phyloP scores from a whole-genome alignment of 2,329 filamentous ascomycete species.

The Colletotrichum chrysophilum region DNA sequence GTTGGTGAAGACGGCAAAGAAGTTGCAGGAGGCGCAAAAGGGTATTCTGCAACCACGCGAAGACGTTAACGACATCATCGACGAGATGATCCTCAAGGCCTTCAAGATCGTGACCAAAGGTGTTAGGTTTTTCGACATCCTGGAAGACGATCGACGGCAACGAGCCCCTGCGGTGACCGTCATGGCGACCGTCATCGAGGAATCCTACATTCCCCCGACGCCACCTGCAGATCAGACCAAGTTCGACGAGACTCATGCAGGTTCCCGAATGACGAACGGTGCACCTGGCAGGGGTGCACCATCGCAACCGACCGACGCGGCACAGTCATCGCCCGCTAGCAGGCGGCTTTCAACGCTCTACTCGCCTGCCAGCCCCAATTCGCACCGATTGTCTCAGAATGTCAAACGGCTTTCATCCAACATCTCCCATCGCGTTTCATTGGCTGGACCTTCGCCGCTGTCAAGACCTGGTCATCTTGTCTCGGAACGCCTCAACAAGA shows the following conservation, averaged over 20 bases:
- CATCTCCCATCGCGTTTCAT: constrained; percentile 77
- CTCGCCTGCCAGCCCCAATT: constrained; percentile 31
- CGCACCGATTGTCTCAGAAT: constrained; percentile 43
- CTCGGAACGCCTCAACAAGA: constrained; percentile 79
- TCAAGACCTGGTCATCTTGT: constrained; percentile 75
- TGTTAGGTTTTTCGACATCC: constrained; percentile 86
- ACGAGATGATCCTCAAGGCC: constrained; percentile 91
- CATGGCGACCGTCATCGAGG: constrained; percentile 65
- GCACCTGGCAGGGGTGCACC: constrained; percentile 37
- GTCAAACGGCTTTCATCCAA: constrained; percentile 55
- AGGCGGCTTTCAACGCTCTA: constrained; percentile 54
- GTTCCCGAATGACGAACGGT: constrained; percentile 41
- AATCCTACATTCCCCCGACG: constrained; percentile 64
- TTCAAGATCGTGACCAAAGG: constrained; percentile 94
- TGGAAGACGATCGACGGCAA: constrained; percentile 67
- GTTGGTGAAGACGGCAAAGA: constrained; percentile 87
- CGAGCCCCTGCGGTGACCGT: constrained; percentile 60
- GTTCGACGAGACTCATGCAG: constrained; percentile 51
- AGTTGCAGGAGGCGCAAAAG: constrained; percentile 76
- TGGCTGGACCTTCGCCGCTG: constrained; percentile 69
- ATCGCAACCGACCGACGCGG: constrained; percentile 40
- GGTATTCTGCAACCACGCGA: constrained; percentile 52
- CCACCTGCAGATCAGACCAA: constrained; percentile 63
- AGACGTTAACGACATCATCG: constrained; percentile 77
- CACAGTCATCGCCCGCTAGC: constrained; percentile 40